Base-by-base conservation (phyloP, 192 early-diverging fungal genomes). In the Coemansia erecta region DNA sequence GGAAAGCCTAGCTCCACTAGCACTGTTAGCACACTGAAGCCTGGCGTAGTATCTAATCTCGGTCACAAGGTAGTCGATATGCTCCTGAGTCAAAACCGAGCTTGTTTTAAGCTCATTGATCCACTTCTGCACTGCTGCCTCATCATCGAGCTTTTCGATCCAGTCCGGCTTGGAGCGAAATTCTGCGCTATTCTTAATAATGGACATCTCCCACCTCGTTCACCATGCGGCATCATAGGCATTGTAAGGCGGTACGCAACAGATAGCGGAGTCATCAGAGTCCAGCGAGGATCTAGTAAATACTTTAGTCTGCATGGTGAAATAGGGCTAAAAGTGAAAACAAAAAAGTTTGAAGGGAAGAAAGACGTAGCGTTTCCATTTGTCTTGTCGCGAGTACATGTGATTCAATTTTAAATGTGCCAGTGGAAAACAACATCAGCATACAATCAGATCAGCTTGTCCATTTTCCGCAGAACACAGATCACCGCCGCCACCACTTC, bases 381-480 rank as follows among this genome's bases (percentile, higher is more conserved):
- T 26, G 26, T 4, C 1, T 26, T 37, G 1, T 37, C 35, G 8
- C 35, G 8, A 37, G 35, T 37, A 37, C 35, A 37, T 37, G 35
- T 1, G 1, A 11, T 37, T 9, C 3, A 37, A 37, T 46, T 46
- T 46, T 19, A 17, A 10, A 21, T 19, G 8, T 6, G 13, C 44
- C 8, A n/a, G 26, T n/a, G 2, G 26, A 11, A 26, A 14, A 58
- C 4, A 23, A 42, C 7, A 26, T 9, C 21, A 40, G 2, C 26
- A n/a, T 6, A 53, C 28, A 53, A 61, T 73, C 72, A 94, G 57
- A 80, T 73, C 11, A 94, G 86, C 59, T 81, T 85, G 71, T 93
- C 91, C 92, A 95, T 93, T 77, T 90, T 93, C 42, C 90, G 85
- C 61, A 91, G 87, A 24, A 95, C 92, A 63, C 85, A 84, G 55